phyloP scores from a whole-genome alignment of 1,139 yeast species.

The Protomyces arabidopsidicola region DNA sequence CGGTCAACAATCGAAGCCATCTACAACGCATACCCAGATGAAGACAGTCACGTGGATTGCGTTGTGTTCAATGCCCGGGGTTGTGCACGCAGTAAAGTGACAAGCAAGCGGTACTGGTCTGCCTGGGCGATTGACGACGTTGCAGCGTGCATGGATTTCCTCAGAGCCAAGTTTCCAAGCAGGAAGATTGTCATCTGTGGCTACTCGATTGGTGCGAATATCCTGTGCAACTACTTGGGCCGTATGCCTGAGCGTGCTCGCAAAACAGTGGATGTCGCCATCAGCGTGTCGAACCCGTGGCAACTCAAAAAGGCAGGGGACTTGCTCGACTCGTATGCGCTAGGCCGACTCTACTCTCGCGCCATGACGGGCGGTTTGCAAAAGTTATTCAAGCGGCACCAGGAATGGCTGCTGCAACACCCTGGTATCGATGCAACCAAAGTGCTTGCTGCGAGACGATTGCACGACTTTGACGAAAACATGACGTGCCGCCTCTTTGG shows the following conservation, averaged over 20 bases:
- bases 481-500: conserved; percentile 75
- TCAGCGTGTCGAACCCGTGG: conserved; percentile 77
- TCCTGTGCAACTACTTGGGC: conserved; percentile 74
- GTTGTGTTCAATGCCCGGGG: conserved; percentile 80
- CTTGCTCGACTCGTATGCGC: conserved; percentile 50
- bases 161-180: conserved; percentile 57
- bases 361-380: conserved; percentile 62
- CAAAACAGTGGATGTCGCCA: conserved; percentile 55
- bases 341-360: conserved; percentile 65
- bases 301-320: conserved; percentile 60
- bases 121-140: conserved; percentile 74
- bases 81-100: conserved; percentile 74
- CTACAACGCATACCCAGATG: conserved; percentile 7
- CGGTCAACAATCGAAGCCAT: conserved; percentile 48
- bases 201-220: conserved; percentile 81
- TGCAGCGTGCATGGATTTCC: conserved; percentile 52
- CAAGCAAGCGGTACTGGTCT: conserved; percentile 69
- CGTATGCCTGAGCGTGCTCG: conserved; percentile 50
- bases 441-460: conserved; percentile 40
- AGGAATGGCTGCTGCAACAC: conserved; percentile 41
- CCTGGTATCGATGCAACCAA: conserved; percentile 43
- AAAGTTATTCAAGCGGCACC: conserved; percentile 49
- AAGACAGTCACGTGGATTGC: conserved; percentile 35
- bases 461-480: conserved; percentile 62
- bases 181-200: conserved; percentile 76